phyloP scores from a whole-genome alignment of 2,329 filamentous ascomycete species.

The Trichophyton schoenleinii region DNA sequence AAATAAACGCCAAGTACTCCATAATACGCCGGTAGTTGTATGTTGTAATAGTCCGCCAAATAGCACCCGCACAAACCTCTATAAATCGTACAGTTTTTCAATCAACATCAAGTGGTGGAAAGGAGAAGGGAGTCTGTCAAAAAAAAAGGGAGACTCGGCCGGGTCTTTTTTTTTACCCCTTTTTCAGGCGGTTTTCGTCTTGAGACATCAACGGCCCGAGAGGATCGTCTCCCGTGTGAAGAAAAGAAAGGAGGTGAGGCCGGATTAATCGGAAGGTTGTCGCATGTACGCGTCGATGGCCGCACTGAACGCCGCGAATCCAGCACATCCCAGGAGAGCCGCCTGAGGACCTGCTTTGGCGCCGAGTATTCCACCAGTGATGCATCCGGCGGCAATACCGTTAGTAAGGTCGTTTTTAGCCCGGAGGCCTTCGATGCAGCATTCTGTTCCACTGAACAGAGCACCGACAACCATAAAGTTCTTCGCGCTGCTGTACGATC shows the following conservation, averaged over 20 bases:
- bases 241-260: background rate
- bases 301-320: conserved; percentile 84
- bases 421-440: conserved; percentile 76
- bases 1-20: background rate
- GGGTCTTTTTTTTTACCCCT: background rate
- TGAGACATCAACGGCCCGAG: background rate
- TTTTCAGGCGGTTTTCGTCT: background rate
- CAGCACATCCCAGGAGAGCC: conserved; percentile 72
- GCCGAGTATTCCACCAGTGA: conserved; percentile 81
- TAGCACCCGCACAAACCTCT: background rate
- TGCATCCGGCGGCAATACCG: conserved; percentile 72
- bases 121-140: background rate
- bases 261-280: conserved; percentile 46
- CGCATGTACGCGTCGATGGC: conserved; percentile 90
- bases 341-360: conserved; percentile 82
- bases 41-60: background rate
- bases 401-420: conserved; percentile 92
- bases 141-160: background rate
- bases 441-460: conserved; percentile 85
- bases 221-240: background rate
- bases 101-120: background rate
- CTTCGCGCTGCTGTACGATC: conserved; percentile 72
- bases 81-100: background rate
- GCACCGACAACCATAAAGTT: conserved; percentile 93
- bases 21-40: background rate